phyloP scores from a whole-genome alignment of 805 yeast genomes.

The Sugiyamaella lignohabitans region DNA sequence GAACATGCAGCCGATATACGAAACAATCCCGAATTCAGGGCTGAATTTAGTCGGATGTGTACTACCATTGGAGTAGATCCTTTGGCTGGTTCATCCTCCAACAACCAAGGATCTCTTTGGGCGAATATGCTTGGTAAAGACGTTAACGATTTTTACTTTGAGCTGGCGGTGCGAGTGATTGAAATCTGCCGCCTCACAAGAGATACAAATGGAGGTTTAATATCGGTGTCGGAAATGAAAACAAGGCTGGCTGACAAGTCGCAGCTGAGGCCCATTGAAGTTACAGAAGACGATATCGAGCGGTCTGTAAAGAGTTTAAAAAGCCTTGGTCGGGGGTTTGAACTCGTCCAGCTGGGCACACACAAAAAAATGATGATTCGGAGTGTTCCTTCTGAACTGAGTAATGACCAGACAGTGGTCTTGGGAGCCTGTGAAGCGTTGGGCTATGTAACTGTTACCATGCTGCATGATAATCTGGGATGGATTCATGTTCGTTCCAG shows the following conservation, averaged over 20 bases:
- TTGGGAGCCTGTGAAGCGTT: slow-evolving; percentile 69
- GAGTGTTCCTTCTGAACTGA: slow-evolving; percentile 56
- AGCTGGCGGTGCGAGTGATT: slow-evolving; percentile 64
- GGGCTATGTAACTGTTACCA: slow-evolving; percentile 62
- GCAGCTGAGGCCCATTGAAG: slow-evolving; percentile 25
- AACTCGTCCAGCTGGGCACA: slow-evolving; percentile 48
- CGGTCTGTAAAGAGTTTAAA: slow-evolving; percentile 48
- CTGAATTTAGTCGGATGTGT: slow-evolving; percentile 71
- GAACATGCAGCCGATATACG: slow-evolving; percentile 65
- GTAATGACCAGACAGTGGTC: slow-evolving; percentile 61
- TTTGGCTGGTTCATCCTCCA: slow-evolving; percentile 35
- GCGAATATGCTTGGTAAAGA: slow-evolving; percentile 32
- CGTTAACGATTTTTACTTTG: slow-evolving; percentile 52
- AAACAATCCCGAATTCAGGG: slow-evolving; percentile 56
- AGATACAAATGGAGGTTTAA: slow-evolving; percentile 75
- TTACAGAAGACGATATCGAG: slow-evolving; percentile 47
- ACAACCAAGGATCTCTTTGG: slow-evolving; percentile 30
- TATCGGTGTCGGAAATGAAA: slow-evolving; percentile 52
- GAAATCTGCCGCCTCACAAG: slow-evolving; percentile 68
- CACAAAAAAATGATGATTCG: slow-evolving; percentile 49
- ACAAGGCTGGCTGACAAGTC: slow-evolving; percentile 29
- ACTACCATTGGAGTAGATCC: slow-evolving; percentile 81
- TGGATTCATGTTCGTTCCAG: slow-evolving; percentile 66
- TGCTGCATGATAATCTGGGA: slow-evolving; percentile 64
- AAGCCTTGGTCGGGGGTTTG: slow-evolving; percentile 65